Evolutionary conservation across 2,329 filamentous ascomycete species (phyloP).

Genomic region (Scopulariopsis brevicaulis): DNA sequence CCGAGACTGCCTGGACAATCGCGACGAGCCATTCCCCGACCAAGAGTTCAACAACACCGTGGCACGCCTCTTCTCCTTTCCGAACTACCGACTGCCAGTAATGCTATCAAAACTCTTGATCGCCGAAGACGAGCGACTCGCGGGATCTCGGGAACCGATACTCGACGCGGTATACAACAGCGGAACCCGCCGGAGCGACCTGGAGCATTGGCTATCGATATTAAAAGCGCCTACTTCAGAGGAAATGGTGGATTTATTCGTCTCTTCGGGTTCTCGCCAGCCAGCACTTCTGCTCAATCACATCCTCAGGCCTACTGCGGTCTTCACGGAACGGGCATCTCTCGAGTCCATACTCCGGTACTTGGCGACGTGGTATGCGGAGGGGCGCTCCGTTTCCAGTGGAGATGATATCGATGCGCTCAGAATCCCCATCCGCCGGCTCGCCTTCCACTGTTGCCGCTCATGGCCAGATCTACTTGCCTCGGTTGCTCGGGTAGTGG

Average conservation of each 20-base stretch:
- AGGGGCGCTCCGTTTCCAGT: neutral
- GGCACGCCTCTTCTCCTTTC: neutral
- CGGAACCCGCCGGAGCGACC: neutral
- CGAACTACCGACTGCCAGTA: neutral
- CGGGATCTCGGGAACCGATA: neutral
- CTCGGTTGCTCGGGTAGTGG: constrained; percentile 16
- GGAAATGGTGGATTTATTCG: neutral
- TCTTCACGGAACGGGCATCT: neutral
- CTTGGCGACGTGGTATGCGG: constrained; percentile 1
- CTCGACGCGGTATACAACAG: neutral
- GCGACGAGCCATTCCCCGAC: neutral
- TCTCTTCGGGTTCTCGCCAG: neutral
- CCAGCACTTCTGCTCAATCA: neutral
- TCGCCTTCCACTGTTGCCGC: constrained; percentile 8
- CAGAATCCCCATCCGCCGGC: constrained; percentile 2
- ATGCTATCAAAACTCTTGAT: neutral
- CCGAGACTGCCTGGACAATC: neutral
- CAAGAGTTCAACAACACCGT: neutral
- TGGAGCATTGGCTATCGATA: constrained; percentile 1
- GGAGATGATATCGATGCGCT: neutral
- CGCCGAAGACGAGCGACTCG: neutral
- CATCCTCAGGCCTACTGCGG: neutral
- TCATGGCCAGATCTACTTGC: constrained; percentile 16
- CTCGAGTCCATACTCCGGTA: neutral
- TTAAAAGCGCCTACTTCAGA: neutral